Conservation (phyloP, 208 protist genomes). For the Wallacemonas collosoma region DNA sequence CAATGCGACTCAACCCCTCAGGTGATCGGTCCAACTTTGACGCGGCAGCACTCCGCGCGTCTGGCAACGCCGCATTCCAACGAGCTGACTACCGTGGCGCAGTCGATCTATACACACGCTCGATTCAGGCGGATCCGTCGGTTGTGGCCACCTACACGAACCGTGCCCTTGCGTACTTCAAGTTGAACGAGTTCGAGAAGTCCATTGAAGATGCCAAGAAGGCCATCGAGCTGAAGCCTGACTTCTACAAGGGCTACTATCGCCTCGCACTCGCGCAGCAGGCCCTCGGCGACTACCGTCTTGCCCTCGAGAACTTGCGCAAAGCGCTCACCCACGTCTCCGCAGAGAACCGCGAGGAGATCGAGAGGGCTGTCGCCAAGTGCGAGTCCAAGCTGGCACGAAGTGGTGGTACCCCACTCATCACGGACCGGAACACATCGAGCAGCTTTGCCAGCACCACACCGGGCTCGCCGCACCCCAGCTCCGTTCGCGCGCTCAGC, state of each 20-base stretch:
- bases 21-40: slow-evolving; percentile 25
- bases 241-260: slow-evolving; percentile 69
- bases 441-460: neutral
- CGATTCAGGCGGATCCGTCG: slow-evolving; percentile 61
- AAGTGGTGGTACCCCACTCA: slow-evolving; percentile 37
- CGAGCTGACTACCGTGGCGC: slow-evolving; percentile 46
- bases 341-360: slow-evolving; percentile 31
- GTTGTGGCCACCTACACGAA: slow-evolving; percentile 69
- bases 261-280: slow-evolving; percentile 54
- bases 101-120: slow-evolving; percentile 63
- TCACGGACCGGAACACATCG: slow-evolving; percentile 15
- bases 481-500: slow-evolving; percentile 14
- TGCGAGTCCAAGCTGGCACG: slow-evolving; percentile 67
- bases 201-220: slow-evolving; percentile 42
- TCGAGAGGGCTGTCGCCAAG: slow-evolving; percentile 47
- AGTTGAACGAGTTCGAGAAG: slow-evolving; percentile 41
- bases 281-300: slow-evolving; percentile 33
- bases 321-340: slow-evolving; percentile 35
- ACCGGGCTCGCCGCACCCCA: neutral
- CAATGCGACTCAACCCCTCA: slow-evolving; percentile 24
- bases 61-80: slow-evolving; percentile 73
- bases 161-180: slow-evolving; percentile 69
- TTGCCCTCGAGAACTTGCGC: slow-evolving; percentile 44
- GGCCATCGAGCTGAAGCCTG: slow-evolving; percentile 43
- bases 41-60: slow-evolving; percentile 43